Base-by-base conservation (phyloP, 306 rosid species). In the Pyrus communis region DNA sequence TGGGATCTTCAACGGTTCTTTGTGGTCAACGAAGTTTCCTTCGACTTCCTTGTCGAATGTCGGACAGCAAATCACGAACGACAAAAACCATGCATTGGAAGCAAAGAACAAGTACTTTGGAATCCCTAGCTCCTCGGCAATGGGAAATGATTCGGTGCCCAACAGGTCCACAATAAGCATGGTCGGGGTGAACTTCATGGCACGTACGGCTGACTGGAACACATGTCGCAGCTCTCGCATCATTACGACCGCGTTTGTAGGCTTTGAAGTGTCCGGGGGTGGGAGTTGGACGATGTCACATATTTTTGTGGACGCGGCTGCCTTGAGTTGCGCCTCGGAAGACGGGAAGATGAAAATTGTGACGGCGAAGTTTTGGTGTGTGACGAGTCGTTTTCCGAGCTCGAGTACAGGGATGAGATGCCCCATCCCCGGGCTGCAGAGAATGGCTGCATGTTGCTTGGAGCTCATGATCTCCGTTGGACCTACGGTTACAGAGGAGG, bases 341-440 rank as follows among this genome's bases (percentile, higher is more conserved):
- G 68, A 75, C 49, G 79, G 74, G 49, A 85, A 69, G 69, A 76
- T 80, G 11, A 87, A 77, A 80, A 87, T 38, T 4, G 90, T 90
- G 75, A 72, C 79, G 42, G 75, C 61, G 80, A 87, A 81, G 51
- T 70, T 77, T 67, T 70, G 84, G 46, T 54, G 82, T 67, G 35
- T 18, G 65, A 69, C 75, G 7, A 90, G 79, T 69, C 79, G 83
- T 10, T 82, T 87, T 0, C 73, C 87, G 0, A 90, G 87, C 69
- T 90, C 85, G 25, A 90, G 79, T 3, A 45, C 55, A 1, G 90
- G 87, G 72, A 87, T 81, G 38, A 87, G 75, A 55, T 90, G 94
- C 12, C 94, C 94, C 14, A 83, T 52, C 11, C 91, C 94, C 0
- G 87, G 90, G 80, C 90, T 84, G 2, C 85, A 79, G 49, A 89